Percentiles rank a stretch among this genome's conserved stretches.
phyloP scores from a whole-genome alignment of 2,329 filamentous ascomycete genomes.

The Gyromitra esculenta region DNA sequence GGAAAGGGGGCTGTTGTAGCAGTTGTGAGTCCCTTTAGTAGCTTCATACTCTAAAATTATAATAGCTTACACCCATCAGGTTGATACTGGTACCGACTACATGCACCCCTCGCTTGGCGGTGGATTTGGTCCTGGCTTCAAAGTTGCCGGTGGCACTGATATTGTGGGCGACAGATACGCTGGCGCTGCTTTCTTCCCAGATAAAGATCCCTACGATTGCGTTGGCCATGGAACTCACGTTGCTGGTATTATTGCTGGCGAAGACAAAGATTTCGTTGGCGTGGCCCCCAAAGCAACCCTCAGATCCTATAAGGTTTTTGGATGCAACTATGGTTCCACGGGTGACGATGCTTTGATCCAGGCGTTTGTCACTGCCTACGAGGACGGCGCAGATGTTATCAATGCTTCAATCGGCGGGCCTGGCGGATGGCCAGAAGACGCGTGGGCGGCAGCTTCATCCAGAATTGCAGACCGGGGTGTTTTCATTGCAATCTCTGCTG shows the following conservation, averaged over 20 bases:
- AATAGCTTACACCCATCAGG: constrained; percentile 45
- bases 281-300: constrained; percentile 59
- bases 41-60: not conserved
- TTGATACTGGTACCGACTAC: constrained; percentile 57
- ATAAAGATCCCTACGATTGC: constrained; percentile 56
- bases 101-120: constrained; percentile 56
- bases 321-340: constrained; percentile 52
- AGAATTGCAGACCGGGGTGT: constrained; percentile 64
- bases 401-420: constrained; percentile 60
- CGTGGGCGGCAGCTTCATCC: constrained; percentile 62
- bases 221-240: constrained; percentile 57
- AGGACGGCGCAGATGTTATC: constrained; percentile 61
- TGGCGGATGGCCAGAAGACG: constrained; percentile 59
- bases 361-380: constrained; percentile 58
- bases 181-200: constrained; percentile 49
- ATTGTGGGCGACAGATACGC: constrained; percentile 55
- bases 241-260: constrained; percentile 56
- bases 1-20: constrained; percentile 50
- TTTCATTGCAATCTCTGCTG: constrained; percentile 65
- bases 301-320: constrained; percentile 59
- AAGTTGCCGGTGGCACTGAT: constrained; percentile 55
- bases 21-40: constrained; percentile 39
- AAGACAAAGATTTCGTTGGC: constrained; percentile 57
- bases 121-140: constrained; percentile 55
- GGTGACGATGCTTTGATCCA: constrained; percentile 59